Percentiles rank a stretch among this genome's conserved stretches.
Conservation (phyloP, 768 basidiomycete genomes). For the Hygrophoropsis aurantiaca region DNA sequence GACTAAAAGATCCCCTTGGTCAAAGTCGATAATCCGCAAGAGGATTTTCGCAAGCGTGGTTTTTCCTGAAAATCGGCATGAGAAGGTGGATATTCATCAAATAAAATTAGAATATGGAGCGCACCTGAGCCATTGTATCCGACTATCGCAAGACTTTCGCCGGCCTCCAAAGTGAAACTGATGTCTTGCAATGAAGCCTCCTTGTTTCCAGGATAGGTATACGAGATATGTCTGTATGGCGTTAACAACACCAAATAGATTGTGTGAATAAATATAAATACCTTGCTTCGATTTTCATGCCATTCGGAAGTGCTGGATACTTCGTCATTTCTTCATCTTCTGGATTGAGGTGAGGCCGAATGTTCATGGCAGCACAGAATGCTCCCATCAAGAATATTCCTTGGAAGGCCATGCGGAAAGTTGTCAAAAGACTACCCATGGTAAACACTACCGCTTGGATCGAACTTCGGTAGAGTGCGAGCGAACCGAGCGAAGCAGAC, state of each 20-base stretch:
- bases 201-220: conserved; percentile 75
- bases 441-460: conserved; percentile 72
- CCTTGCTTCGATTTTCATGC: conserved; percentile 74
- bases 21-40: conserved; percentile 76
- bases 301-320: conserved; percentile 50
- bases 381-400: conserved; percentile 85
- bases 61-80: conserved; percentile 55
- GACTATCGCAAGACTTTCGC: conserved; percentile 83
- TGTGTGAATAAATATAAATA: conserved; percentile 30
- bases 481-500: conserved; percentile 74
- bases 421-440: conserved; percentile 59
- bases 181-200: conserved; percentile 70
- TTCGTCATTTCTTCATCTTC: conserved; percentile 46
- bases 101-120: conserved; percentile 20
- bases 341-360: conserved; percentile 70
- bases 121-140: conserved; percentile 82
- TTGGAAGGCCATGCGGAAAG: conserved; percentile 76
- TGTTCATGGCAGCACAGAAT: conserved; percentile 73
- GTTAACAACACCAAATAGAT: conserved; percentile 7
- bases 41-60: conserved; percentile 84
- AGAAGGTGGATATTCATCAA: conserved; percentile 6
- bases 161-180: conserved; percentile 67
- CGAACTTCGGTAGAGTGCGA: conserved; percentile 78
- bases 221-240: conserved; percentile 55
- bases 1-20: conserved; percentile 63